Evolutionary conservation across 257 asterid species (phyloP).

Genomic region (Nicotiana tabacum): DNA sequence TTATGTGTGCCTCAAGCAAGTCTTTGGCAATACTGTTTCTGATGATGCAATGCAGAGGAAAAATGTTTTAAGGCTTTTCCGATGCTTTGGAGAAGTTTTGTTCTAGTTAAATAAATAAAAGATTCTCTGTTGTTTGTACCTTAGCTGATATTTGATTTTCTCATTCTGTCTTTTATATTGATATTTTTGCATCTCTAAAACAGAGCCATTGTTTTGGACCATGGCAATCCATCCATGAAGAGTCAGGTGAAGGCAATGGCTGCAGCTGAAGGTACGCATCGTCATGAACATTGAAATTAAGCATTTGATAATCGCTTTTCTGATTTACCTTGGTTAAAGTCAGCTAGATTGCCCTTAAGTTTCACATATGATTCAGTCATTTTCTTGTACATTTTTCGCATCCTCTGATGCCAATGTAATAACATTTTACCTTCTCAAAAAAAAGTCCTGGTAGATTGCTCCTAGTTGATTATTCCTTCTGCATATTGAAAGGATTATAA

Average conservation of each 20-base stretch:
- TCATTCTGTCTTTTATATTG: background rate
- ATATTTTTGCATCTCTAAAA: conserved; percentile 22
- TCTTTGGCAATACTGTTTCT: background rate
- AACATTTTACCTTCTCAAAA: background rate
- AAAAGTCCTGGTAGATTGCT: background rate
- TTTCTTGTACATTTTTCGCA: background rate
- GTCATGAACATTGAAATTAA: background rate
- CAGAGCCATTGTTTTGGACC: conserved; percentile 93
- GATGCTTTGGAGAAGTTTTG: background rate
- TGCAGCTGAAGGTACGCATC: conserved; percentile 71
- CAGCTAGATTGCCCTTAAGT: background rate
- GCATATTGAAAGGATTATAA: background rate
- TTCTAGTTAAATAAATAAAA: background rate
- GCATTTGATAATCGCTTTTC: background rate
- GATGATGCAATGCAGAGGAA: background rate
- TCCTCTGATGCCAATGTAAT: background rate
- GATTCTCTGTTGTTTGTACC: background rate
- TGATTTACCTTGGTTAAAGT: background rate
- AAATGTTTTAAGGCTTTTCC: background rate
- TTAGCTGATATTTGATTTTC: background rate
- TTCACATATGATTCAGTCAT: background rate
- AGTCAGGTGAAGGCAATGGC: conserved; percentile 67
- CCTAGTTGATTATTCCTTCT: background rate
- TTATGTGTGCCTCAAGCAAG: background rate
- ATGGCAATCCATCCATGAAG: conserved; percentile 68